A percentile compares a stretch with the other conserved stretches of the same genome.
Evolutionary conservation across 2,329 filamentous ascomycete genomes (phyloP).

Genomic region (Helotiales sp.): DNA sequence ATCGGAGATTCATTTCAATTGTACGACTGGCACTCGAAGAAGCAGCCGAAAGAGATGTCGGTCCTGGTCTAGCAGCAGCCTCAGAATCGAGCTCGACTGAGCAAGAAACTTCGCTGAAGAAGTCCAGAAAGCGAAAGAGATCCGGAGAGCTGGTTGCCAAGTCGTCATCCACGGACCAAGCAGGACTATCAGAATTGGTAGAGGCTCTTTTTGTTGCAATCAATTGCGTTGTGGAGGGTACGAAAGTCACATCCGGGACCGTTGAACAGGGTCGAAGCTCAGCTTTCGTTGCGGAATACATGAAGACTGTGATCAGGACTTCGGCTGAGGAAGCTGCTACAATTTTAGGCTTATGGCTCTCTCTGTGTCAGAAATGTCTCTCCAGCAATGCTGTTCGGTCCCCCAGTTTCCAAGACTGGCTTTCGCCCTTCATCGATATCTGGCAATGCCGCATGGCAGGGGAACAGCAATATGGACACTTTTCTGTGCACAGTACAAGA

Average conservation of each 20-base stretch:
- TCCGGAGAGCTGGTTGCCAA: constrained; percentile 27
- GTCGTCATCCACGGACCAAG: not conserved
- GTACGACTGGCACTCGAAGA: constrained; percentile 68
- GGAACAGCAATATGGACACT: constrained; percentile 26
- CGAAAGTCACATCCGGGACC: constrained; percentile 9
- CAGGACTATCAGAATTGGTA: constrained; percentile 13
- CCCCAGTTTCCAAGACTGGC: constrained; percentile 13
- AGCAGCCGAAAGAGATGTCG: constrained; percentile 35
- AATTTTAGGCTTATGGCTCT: constrained; percentile 34
- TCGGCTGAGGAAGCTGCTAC: constrained; percentile 31
- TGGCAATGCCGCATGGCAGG: constrained; percentile 29
- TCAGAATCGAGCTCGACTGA: constrained; percentile 11
- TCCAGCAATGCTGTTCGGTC: not conserved
- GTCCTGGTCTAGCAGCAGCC: constrained; percentile 9
- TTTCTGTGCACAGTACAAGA: constrained; percentile 35
- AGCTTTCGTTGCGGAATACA: constrained; percentile 33
- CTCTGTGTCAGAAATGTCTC: constrained; percentile 24
- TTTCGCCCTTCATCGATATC: constrained; percentile 33
- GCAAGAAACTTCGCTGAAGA: constrained; percentile 37
- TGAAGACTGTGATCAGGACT: constrained; percentile 32
- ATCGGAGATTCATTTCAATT: constrained; percentile 66
- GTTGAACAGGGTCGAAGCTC: constrained; percentile 10
- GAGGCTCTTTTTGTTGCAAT: constrained; percentile 27
- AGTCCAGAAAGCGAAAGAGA: constrained; percentile 35
- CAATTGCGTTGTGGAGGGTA: constrained; percentile 20